Conservation (phyloP, 2,329 filamentous ascomycete genomes). For the Cercospora janseana region DNA sequence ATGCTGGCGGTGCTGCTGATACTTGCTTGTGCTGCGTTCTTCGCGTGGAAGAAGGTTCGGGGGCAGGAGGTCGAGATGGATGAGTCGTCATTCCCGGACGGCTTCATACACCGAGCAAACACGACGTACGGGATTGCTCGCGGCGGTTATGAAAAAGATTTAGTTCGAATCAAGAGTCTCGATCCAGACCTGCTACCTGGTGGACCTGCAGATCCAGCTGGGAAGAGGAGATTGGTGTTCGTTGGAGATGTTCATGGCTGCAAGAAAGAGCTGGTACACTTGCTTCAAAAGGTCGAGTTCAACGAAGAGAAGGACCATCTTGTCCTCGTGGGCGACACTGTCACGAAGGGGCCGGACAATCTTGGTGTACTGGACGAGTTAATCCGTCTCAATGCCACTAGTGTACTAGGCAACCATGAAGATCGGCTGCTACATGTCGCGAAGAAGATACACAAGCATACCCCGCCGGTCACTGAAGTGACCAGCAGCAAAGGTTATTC, state of each 20-base stretch:
- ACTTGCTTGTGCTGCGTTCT: constrained; percentile 34
- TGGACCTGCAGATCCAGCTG: constrained; percentile 35
- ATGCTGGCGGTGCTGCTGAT: constrained; percentile 37
- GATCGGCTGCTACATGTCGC: constrained; percentile 68
- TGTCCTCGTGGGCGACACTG: constrained; percentile 72
- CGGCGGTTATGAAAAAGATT: constrained; percentile 36
- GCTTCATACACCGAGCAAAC: constrained; percentile 33
- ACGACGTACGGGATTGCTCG: constrained; percentile 35
- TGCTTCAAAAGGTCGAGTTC: constrained; percentile 68
- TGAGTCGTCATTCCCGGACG: constrained; percentile 37
- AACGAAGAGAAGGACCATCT: constrained; percentile 66
- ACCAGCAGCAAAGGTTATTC: constrained; percentile 27
- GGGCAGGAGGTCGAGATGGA: constrained; percentile 40
- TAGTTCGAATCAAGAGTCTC: constrained; percentile 53
- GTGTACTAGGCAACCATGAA: constrained; percentile 90
- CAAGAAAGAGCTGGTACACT: constrained; percentile 57
- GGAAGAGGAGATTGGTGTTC: constrained; percentile 66
- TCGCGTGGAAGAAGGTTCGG: constrained; percentile 41
- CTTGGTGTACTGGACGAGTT: constrained; percentile 72
- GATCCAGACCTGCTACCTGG: constrained; percentile 41
- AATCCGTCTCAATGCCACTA: constrained; percentile 70
- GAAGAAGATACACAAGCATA: constrained; percentile 16
- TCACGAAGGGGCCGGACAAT: constrained; percentile 85
- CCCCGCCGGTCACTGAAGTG: constrained; percentile 7
- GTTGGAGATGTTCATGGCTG: constrained; percentile 94